Evolutionary conservation across 768 basidiomycete species (phyloP).

Genomic region (Boletus rex-veris): DNA sequence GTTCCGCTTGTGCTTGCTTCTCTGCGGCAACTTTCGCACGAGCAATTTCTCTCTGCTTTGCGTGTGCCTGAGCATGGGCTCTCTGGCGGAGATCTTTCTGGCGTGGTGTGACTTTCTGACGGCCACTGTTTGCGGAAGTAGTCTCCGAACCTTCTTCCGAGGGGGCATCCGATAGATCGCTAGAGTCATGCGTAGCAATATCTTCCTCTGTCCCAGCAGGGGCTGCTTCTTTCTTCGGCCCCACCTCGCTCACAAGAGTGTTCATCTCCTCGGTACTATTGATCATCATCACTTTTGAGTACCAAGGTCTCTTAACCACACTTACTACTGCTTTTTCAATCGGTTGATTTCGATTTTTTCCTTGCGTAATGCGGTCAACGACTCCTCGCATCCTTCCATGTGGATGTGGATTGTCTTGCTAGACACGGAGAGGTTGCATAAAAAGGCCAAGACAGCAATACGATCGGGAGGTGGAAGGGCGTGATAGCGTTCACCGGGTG

Average conservation of each 20-base stretch:
- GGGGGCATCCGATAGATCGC: constrained; percentile 68
- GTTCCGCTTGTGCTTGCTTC: constrained; percentile 80
- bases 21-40: constrained; percentile 73
- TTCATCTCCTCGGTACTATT: constrained; percentile 72
- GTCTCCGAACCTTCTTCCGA: constrained; percentile 63
- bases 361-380: constrained; percentile 88
- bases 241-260: constrained; percentile 51
- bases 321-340: constrained; percentile 83
- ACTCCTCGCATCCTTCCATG: constrained; percentile 88
- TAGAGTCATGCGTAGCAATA: constrained; percentile 57
- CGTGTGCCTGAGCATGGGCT: constrained; percentile 53
- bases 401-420: constrained; percentile 85
- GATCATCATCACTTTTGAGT: constrained; percentile 13
- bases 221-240: constrained; percentile 45
- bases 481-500: constrained; percentile 69
- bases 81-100: constrained; percentile 52
- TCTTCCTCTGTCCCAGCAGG: constrained; percentile 49
- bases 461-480: constrained; percentile 73
- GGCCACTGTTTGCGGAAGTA: constrained; percentile 40
- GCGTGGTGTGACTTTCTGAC: constrained; percentile 44
- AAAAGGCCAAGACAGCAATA: constrained; percentile 80
- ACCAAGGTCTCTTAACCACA: constrained; percentile 16
- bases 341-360: constrained; percentile 95
- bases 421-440: constrained; percentile 86
- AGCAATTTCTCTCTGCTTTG: constrained; percentile 79